Evolutionary conservation across 495 filamentous ascomycete genomes (phyloP), one percentile per base, ranked within the genome.

Genomic region (Physcia stellaris): DNA sequence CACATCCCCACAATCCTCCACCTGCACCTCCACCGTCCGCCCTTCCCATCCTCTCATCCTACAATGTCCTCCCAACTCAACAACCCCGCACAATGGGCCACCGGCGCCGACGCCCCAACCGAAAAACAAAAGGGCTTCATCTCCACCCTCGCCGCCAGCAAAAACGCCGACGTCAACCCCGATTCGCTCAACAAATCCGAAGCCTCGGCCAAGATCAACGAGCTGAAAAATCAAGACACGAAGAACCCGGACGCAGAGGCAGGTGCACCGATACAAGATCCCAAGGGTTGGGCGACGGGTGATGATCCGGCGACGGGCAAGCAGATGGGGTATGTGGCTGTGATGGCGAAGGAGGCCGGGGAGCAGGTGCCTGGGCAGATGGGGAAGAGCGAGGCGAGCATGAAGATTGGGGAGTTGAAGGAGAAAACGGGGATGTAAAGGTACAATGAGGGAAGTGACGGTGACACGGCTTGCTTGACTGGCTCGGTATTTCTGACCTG

Each of bases 341-440:
- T 43, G 6, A 51, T 51, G 48, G 44, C 48, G 27, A 24, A 41
- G 28, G 41, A 51, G 29, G 48, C 44, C 4, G 48, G 48, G 42
- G 40, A 40, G 45, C 45, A 34, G 30, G 42, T 47, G 10, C 19
- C 40, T 16, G 52, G 45, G 15, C 32, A 42, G 15, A 55, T 59
- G 35, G 37, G 52, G 10, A 55, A 55, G 32, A 61, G 47, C 16
- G 53, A 50, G 33, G 46, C 39, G 29, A 47, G 45, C 23, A 45
- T 36, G 42, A 53, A 30, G 15, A 52, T 48, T 39, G 52, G 44
- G 21, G 43, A 45, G 31, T 43, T 58, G 41, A 51, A 51, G 33
- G 48, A 32, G 32, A 51, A 47, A 45, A 51, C 48, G 22, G 48
- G 48, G 13, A 51, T 51, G 48, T 51, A 30, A 42, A 10, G 16